phyloP scores from a whole-genome alignment of 129 eudicot species.

The Pittosporum tobira region DNA sequence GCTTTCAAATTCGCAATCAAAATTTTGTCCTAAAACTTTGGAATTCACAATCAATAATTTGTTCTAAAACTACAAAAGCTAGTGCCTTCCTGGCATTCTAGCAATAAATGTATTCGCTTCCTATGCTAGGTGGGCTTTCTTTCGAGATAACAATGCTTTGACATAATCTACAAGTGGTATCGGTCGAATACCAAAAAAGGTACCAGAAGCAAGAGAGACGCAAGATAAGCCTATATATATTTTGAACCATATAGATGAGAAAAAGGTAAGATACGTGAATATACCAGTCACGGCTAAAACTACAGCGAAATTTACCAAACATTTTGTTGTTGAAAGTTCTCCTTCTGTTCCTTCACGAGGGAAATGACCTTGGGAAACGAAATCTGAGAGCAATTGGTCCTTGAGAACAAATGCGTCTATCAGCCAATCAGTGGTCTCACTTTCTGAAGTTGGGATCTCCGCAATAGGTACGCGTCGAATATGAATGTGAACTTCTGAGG shows the following conservation, averaged over 20 bases:
- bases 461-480: slow-evolving; percentile 46
- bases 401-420: slow-evolving; percentile 39
- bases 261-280: slow-evolving; percentile 41
- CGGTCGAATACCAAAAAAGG: slow-evolving; percentile 36
- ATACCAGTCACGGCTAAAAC: slow-evolving; percentile 46
- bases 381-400: slow-evolving; percentile 63
- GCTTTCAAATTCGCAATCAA: neutral
- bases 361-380: slow-evolving; percentile 50
- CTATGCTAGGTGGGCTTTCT: slow-evolving; percentile 17
- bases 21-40: neutral
- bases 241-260: slow-evolving; percentile 60
- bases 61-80: slow-evolving; percentile 1
- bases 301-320: slow-evolving; percentile 35
- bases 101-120: neutral
- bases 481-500: slow-evolving; percentile 82
- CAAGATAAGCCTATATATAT: slow-evolving; percentile 43
- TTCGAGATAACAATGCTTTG: slow-evolving; percentile 19
- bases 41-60: slow-evolving; percentile 2
- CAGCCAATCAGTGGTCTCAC: slow-evolving; percentile 47
- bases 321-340: slow-evolving; percentile 50
- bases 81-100: neutral
- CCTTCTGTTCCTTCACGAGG: slow-evolving; percentile 46
- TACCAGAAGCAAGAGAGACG: slow-evolving; percentile 48
- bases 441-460: slow-evolving; percentile 50
- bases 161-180: slow-evolving; percentile 30